phyloP scores from a whole-genome alignment of 805 yeast species.

The Kuraishia cidri region DNA sequence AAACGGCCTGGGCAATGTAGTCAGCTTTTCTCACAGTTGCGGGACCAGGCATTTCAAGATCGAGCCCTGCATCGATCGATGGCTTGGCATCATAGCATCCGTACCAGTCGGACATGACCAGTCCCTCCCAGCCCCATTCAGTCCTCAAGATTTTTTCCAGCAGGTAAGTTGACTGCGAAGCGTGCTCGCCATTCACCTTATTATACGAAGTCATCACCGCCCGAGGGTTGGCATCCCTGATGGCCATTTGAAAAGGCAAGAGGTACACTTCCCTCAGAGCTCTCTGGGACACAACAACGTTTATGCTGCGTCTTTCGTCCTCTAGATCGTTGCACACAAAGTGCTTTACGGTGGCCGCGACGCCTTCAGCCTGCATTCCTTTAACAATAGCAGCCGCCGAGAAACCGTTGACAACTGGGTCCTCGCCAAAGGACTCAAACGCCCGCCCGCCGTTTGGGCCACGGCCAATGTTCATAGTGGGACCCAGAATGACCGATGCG shows the following conservation, averaged over 20 bases:
- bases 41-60: constrained; percentile 39
- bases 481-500: constrained; percentile 41
- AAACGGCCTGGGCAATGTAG: constrained; percentile 31
- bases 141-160: constrained; percentile 24
- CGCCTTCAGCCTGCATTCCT: constrained; percentile 27
- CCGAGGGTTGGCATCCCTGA: constrained; percentile 27
- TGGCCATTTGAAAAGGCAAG: constrained; percentile 32
- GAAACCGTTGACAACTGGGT: constrained; percentile 36
- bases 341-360: no score
- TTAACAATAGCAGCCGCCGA: constrained; percentile 24
- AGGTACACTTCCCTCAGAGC: constrained; percentile 35
- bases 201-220: constrained; percentile 33
- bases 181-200: constrained; percentile 31
- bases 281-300: constrained; percentile 25
- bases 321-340: no score
- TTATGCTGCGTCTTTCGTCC: no score
- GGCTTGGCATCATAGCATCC: constrained; percentile 26
- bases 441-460: constrained; percentile 56
- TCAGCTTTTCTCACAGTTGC: constrained; percentile 32
- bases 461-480: constrained; percentile 44
- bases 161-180: constrained; percentile 23
- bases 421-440: constrained; percentile 56
- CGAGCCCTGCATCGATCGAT: constrained; percentile 31
- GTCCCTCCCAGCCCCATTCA: constrained; percentile 32
- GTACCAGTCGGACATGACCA: constrained; percentile 33